Evolutionary conservation across 352 stramenopile species (phyloP), one percentile per base, ranked within the genome.

Genomic region (Pythium vanterpoolii): DNA sequence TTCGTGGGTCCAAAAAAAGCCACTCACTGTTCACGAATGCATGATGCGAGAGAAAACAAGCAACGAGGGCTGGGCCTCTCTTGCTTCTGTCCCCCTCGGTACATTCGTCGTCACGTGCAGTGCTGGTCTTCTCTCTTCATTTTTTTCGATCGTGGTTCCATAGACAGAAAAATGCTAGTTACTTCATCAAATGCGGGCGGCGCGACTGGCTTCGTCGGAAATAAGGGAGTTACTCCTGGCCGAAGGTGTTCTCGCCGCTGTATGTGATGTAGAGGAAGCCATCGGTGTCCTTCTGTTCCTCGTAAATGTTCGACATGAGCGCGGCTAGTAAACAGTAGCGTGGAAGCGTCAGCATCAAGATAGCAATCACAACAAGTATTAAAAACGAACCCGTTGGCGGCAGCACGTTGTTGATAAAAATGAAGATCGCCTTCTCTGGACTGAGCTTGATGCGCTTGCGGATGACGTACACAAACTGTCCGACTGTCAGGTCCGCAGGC

Each of bases 241-340:
- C 97, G 79, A 99, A 99, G 43, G 97, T 99, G 69, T 98, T 99
- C 79, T 99, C 97, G 64, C 96, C 97, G 70, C 90, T 98, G 85
- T 99, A 99, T 66, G 97, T 98, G 76, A 99, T 98, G 81, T 99
- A 99, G 56, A 99, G 87, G 67, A 99, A 99, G 28, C 97, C 97
- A 46, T 97, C 93, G 64, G 98, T 93, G 72, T 99, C 97, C 78
- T 99, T 99, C 72, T 99, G 93, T 71, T 99, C 93, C 85, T 99
- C 97, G 74, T 99, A 99, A 61, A 99, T 98, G 71, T 98, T 98
- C 43, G 95, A 98, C 96, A 99, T 99, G 23, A 99, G 76, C n/a
- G 96, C 92, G 42, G 95, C 87, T 94, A 34, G 33, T 3, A 14
- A 39, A 61, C 4, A 53, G 10, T 55, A 56, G 1, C n/a, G 43